Percentiles rank a stretch among this genome's conserved stretches.
These are phyloP conservation scores for Porcisia hertigi DNA, from an alignment of 208 protist species.

Conservation along the genomic window DNA sequence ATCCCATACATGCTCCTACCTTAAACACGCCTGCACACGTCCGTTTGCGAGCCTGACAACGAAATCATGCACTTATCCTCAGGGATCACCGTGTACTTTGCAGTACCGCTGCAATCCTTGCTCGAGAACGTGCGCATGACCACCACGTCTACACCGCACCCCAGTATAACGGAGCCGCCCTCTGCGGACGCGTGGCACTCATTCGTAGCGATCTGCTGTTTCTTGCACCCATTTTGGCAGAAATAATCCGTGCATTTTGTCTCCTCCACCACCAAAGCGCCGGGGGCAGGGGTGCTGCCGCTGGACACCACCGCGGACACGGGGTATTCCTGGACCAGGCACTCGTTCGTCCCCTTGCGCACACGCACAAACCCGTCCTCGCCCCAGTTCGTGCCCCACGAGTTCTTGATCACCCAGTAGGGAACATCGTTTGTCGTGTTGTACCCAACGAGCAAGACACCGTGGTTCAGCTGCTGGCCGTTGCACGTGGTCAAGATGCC, in stretches of 20 bases:
- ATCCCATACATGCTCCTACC: not conserved
- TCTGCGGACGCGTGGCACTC: conserved; percentile 2
- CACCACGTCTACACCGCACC: conserved; percentile 40
- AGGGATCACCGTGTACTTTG: conserved; percentile 2
- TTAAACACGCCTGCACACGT: conserved; percentile 6
- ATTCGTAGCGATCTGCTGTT: conserved; percentile 4
- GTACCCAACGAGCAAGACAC: conserved; percentile 82
- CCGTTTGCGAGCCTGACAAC: conserved; percentile 5
- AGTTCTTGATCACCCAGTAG: conserved; percentile 93
- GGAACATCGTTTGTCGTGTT: conserved; percentile 37
- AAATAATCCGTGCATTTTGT: conserved; percentile 25
- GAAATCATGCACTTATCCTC: conserved; percentile 25
- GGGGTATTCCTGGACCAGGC: conserved; percentile 39
- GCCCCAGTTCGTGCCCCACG: conserved; percentile 76
- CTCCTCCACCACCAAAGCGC: conserved; percentile 12
- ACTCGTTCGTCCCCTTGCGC: conserved; percentile 48
- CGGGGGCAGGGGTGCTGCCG: not conserved
- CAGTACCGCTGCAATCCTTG: conserved; percentile 33
- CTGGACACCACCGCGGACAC: conserved; percentile 16
- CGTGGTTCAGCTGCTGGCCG: conserved; percentile 61
- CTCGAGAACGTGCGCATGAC: conserved; percentile 30
- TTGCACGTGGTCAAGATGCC: conserved; percentile 62
- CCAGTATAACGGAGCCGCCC: conserved; percentile 19
- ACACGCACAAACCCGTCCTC: conserved; percentile 77
- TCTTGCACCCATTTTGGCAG: conserved; percentile 21